A percentile compares a stretch with the other conserved stretches of the same genome.
These are phyloP conservation scores for Nicotiana tabacum DNA, from an alignment of 257 asterid genomes.

Conservation along the genomic window DNA sequence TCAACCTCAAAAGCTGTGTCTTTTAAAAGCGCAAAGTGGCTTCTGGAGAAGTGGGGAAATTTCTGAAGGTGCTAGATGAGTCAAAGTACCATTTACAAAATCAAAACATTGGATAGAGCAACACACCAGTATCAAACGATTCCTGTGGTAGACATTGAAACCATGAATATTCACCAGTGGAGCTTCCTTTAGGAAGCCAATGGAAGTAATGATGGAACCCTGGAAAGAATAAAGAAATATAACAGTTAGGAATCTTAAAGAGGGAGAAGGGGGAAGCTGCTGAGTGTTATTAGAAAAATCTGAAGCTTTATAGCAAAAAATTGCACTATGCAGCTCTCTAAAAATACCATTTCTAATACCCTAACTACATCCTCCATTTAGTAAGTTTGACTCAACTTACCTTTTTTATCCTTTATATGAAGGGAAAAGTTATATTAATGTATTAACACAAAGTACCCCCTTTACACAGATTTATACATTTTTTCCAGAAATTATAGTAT, in stretches of 20 bases:
- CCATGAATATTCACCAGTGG: conserved; percentile 80
- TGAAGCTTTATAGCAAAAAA: conserved; percentile 1
- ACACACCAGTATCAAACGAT: conserved; percentile 82
- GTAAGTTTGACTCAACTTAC: not conserved
- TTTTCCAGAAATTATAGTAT: not conserved
- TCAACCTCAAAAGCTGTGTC: not conserved
- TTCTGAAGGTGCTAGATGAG: not conserved
- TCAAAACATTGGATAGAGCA: conserved; percentile 12
- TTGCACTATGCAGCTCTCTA: not conserved
- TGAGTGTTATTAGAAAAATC: not conserved
- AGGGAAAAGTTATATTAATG: not conserved
- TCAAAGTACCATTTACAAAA: not conserved
- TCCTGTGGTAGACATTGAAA: conserved; percentile 94
- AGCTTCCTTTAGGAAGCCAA: conserved; percentile 94
- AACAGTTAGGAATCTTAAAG: not conserved
- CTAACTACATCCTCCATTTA: not conserved
- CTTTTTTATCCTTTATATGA: not conserved
- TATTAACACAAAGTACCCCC: not conserved
- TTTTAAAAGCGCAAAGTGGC: not conserved
- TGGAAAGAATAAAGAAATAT: conserved; percentile 31
- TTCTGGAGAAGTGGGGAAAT: not conserved
- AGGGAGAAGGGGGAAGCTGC: not conserved
- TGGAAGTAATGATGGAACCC: conserved; percentile 66
- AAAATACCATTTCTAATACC: not conserved
- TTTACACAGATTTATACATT: not conserved